Conservation (phyloP, 257 asterid species). For the Solanum tacnaense region DNA sequence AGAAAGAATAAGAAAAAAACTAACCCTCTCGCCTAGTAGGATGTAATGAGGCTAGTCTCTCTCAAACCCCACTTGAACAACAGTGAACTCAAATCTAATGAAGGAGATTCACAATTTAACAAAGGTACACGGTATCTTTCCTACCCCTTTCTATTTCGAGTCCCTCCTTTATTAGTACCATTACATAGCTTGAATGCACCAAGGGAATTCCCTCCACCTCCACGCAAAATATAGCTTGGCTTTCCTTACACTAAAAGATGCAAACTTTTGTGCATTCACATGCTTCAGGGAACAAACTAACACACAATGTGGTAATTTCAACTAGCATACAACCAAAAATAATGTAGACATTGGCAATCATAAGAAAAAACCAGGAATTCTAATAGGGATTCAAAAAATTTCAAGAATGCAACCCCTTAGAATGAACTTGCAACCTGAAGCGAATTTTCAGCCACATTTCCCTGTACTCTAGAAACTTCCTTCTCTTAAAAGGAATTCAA, state of each 20-base stretch:
- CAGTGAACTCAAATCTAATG: not conserved
- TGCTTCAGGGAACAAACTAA: not conserved
- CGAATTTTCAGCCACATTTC: not conserved
- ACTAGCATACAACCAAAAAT: not conserved
- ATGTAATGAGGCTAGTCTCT: not conserved
- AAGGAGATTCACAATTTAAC: not conserved
- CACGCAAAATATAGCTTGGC: not conserved
- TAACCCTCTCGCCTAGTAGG: not conserved
- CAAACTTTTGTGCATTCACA: not conserved
- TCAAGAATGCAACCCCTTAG: not conserved
- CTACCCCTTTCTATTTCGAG: not conserved
- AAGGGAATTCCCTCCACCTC: not conserved
- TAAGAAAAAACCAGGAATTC: not conserved
- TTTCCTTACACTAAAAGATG: not conserved
- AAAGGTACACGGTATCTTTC: not conserved
- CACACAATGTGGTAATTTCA: not conserved
- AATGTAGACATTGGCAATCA: not conserved
- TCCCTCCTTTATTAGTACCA: not conserved
- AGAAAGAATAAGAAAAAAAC: not conserved
- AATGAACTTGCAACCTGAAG: not conserved
- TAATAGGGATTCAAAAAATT: not conserved
- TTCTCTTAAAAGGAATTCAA: not conserved
- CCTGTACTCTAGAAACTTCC: not conserved
- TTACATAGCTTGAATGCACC: not conserved
- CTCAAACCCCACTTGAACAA: not conserved